Conservation (phyloP, 2,329 filamentous ascomycete genomes). For the Diaporthe helianthi region DNA sequence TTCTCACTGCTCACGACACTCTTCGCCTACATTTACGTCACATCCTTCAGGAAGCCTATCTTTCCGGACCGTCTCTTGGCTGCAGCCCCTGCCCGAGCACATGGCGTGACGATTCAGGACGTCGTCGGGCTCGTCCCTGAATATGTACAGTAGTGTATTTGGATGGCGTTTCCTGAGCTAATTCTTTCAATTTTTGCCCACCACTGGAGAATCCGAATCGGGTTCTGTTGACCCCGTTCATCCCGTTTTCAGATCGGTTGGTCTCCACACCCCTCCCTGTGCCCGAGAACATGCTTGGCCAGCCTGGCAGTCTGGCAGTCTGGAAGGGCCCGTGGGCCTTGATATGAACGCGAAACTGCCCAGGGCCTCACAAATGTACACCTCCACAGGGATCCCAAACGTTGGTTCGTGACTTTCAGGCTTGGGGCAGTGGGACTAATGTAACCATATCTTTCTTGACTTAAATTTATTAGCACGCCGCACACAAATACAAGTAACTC, state of each 20-base stretch:
- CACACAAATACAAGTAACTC: too few relatives aligned
- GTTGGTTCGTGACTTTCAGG: too few relatives aligned
- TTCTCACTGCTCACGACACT: neutral
- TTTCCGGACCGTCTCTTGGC: neutral
- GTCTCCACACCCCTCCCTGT: neutral
- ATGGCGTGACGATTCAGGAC: neutral
- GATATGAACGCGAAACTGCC: neutral
- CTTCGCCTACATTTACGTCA: conserved; percentile 8
- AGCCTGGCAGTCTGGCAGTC: neutral
- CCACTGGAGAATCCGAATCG: neutral
- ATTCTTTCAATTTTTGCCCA: too few relatives aligned
- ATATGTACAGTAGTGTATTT: neutral
- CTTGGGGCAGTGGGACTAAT: too few relatives aligned
- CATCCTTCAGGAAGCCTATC: neutral
- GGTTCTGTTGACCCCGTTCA: neutral
- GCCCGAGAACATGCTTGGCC: neutral
- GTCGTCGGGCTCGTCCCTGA: too few relatives aligned
- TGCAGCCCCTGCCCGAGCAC: neutral
- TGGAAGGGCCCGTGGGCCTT: neutral
- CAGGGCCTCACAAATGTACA: neutral
- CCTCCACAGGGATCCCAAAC: too few relatives aligned
- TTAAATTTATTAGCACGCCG: too few relatives aligned
- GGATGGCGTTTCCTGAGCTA: too few relatives aligned
- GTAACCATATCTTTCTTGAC: too few relatives aligned
- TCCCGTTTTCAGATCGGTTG: neutral